Percentiles rank a stretch among this genome's conserved stretches.
phyloP scores from a whole-genome alignment of 345 rosid species.

The Eucalyptus erythrocorys region DNA sequence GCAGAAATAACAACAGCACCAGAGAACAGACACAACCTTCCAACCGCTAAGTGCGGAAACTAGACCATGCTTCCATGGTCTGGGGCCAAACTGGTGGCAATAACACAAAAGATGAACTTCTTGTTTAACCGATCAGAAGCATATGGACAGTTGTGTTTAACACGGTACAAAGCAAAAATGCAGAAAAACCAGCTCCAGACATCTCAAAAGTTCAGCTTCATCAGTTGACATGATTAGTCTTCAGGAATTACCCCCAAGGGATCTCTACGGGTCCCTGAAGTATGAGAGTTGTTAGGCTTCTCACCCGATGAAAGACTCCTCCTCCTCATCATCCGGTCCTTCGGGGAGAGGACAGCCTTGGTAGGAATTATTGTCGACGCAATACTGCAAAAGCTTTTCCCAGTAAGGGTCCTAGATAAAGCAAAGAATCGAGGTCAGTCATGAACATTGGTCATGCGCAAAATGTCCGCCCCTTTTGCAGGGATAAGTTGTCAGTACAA shows the following conservation, averaged over 20 bases:
- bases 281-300: background rate
- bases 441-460: background rate
- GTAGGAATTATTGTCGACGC: constrained; percentile 31
- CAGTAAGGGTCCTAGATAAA: constrained; percentile 30
- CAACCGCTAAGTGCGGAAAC: background rate
- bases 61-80: background rate
- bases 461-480: background rate
- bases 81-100: background rate
- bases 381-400: constrained; percentile 36
- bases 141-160: background rate
- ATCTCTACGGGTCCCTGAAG: background rate
- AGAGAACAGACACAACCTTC: background rate
- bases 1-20: background rate
- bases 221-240: background rate
- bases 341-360: constrained; percentile 36
- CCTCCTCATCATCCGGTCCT: background rate
- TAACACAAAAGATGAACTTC: background rate
- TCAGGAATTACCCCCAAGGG: background rate
- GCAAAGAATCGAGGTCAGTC: background rate
- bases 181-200: background rate
- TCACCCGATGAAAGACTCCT: background rate
- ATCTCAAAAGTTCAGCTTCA: background rate
- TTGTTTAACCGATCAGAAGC: background rate
- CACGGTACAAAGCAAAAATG: background rate
- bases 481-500: background rate